Conservation (phyloP, 2,329 filamentous ascomycete species). For the Fusarium pseudocircinatum region DNA sequence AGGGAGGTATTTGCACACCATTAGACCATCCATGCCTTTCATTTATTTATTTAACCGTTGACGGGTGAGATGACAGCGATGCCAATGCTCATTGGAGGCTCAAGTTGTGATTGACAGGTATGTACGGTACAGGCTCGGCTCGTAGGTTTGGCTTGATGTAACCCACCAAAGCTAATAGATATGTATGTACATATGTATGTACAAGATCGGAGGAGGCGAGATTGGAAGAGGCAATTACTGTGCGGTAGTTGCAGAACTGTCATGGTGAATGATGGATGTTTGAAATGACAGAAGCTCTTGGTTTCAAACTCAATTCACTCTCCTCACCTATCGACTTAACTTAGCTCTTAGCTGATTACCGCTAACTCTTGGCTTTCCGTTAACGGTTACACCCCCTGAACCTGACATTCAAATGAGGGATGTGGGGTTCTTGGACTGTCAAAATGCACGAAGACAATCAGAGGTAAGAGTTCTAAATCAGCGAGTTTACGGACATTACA, state of each 20-base stretch:
- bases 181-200: neutral
- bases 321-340: neutral
- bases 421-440: conserved; percentile 8
- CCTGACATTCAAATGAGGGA: conserved; percentile 20
- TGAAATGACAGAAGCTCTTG: neutral
- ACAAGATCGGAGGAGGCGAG: neutral
- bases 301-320: neutral
- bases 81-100: conserved; percentile 13
- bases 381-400: conserved; percentile 14
- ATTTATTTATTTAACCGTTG: neutral
- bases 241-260: neutral
- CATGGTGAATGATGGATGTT: neutral
- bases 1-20: neutral
- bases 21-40: neutral
- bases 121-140: conserved; percentile 1
- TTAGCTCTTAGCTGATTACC: neutral
- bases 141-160: conserved; percentile 7
- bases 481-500: neutral
- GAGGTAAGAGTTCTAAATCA: neutral
- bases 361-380: neutral
- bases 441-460: neutral
- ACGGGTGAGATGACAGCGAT: conserved; percentile 1
- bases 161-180: neutral
- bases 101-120: neutral
- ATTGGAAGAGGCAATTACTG: neutral